Percentiles rank a stretch among this genome's conserved stretches.
Conservation (phyloP, 108 stramenopile genomes). For the Nitzschia sp. region DNA sequence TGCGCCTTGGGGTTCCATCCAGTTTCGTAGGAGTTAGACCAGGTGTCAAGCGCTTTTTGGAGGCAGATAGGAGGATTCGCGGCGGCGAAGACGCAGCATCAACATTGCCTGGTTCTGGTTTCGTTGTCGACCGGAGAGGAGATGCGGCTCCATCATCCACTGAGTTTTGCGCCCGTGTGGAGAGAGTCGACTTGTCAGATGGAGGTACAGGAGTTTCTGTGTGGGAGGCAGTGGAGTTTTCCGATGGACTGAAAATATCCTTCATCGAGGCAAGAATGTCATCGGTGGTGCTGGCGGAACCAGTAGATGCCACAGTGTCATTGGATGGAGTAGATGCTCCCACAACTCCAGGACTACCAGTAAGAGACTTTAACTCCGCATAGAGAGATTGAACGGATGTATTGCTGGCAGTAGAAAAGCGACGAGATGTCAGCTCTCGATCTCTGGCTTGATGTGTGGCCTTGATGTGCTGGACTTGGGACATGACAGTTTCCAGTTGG, state of each 20-base stretch:
- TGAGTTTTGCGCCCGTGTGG: too few relatives aligned
- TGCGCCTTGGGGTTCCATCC: conserved; percentile 25
- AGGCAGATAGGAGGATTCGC: too few relatives aligned
- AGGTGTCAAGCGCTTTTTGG: not conserved
- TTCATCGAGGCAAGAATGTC: conserved; percentile 9
- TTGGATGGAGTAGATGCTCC: not conserved
- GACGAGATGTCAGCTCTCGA: conserved; percentile 19
- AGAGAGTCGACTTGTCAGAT: too few relatives aligned
- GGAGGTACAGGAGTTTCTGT: too few relatives aligned
- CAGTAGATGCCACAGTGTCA: not conserved
- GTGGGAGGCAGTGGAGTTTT: too few relatives aligned
- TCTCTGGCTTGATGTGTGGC: conserved; percentile 22
- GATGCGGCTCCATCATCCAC: too few relatives aligned
- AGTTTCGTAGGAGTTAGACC: conserved; percentile 45
- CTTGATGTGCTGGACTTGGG: conserved; percentile 24
- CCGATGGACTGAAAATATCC: not conserved
- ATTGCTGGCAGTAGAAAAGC: conserved; percentile 18
- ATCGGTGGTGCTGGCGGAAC: not conserved
- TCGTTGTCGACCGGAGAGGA: too few relatives aligned
- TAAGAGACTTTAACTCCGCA: conserved; percentile 24
- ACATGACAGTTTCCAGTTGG: conserved; percentile 22
- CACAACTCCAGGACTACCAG: not conserved
- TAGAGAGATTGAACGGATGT: conserved; percentile 25
- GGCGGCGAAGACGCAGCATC: too few relatives aligned
- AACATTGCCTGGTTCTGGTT: too few relatives aligned